phyloP scores from a whole-genome alignment of 352 stramenopile genomes.

The Phytophthora tentaculata region DNA sequence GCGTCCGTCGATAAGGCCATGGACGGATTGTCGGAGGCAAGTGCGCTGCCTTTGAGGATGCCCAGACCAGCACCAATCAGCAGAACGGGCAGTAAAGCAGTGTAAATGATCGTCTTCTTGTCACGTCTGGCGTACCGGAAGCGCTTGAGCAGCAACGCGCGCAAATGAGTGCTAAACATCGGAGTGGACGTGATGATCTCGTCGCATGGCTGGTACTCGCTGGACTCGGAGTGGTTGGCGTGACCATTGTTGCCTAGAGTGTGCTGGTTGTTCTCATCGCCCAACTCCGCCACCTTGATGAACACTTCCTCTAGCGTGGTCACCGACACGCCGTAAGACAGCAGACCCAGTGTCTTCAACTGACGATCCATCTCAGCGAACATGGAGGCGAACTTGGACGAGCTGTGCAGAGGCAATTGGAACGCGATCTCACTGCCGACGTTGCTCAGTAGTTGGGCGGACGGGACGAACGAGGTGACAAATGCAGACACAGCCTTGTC shows the following conservation, averaged over 20 bases:
- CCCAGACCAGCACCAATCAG: constrained; percentile 82
- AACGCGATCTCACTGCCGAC: constrained; percentile 83
- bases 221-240: constrained; percentile 5
- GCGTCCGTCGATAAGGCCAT: constrained; percentile 34
- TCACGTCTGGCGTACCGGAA: constrained; percentile 91
- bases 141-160: constrained; percentile 90
- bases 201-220: constrained; percentile 18
- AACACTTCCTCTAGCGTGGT: constrained; percentile 92
- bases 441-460: constrained; percentile 72
- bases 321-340: constrained; percentile 89
- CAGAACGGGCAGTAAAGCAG: constrained; percentile 73
- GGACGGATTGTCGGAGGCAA: constrained; percentile 51
- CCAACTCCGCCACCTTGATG: constrained; percentile 84
- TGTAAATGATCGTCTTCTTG: constrained; percentile 79
- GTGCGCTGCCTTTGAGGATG: constrained; percentile 70
- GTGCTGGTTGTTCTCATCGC: constrained; percentile 58
- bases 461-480: neutral
- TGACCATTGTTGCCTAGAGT: constrained; percentile 45
- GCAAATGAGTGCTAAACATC: constrained; percentile 63
- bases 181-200: constrained; percentile 22
- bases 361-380: constrained; percentile 3
- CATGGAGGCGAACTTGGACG: neutral
- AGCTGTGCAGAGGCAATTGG: constrained; percentile 71
- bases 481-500: constrained; percentile 47
- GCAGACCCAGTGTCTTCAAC: constrained; percentile 40